A percentile compares a stretch with the other conserved stretches of the same genome.
These are phyloP conservation scores for Malus hybrid DNA, from an alignment of 331 rosid species.

Conservation along the genomic window DNA sequence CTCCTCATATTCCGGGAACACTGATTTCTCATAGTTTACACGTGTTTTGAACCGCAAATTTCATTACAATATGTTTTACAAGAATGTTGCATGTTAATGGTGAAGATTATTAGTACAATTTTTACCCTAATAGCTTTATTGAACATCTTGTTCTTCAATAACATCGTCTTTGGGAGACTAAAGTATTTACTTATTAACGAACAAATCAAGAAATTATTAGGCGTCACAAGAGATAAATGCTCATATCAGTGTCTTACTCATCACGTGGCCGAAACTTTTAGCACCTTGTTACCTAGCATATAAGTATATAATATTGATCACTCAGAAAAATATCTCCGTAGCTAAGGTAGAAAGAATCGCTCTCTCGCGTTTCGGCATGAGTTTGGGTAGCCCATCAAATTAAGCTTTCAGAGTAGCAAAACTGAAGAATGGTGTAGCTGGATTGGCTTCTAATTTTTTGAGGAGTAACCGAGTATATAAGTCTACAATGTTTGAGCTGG, in stretches of 20 bases:
- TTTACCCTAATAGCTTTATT: background rate
- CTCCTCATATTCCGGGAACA: no score
- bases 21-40: background rate
- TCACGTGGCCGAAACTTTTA: no score
- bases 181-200: no score
- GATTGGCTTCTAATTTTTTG: background rate
- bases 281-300: no score
- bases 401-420: background rate
- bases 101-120: no score
- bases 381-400: background rate
- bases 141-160: background rate
- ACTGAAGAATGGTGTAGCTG: background rate
- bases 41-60: background rate
- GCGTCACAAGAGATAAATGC: no score
- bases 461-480: no score
- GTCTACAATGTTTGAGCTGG: no score
- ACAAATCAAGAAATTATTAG: background rate
- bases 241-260: no score
- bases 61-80: background rate
- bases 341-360: no score
- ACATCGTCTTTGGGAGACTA: background rate
- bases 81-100: background rate
- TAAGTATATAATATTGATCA: no score
- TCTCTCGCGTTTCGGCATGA: background rate
- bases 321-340: no score